Conservation (phyloP, 208 protist species). For the Phytomonas serpens region DNA sequence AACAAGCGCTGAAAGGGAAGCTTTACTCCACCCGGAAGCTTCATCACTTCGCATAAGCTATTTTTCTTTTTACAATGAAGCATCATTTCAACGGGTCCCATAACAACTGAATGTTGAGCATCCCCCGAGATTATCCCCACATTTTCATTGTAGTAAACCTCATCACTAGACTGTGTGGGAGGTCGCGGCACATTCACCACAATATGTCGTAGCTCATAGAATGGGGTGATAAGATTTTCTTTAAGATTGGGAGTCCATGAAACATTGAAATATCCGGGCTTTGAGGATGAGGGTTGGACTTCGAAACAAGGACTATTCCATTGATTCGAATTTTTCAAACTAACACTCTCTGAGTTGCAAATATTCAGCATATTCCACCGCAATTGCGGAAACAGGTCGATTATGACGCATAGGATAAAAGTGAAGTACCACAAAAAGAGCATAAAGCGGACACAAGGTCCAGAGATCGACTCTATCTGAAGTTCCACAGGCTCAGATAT, state of each 20-base stretch:
- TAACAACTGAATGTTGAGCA: not conserved
- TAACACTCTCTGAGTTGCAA: constrained; percentile 20
- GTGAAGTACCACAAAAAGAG: constrained; percentile 55
- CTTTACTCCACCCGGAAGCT: constrained; percentile 17
- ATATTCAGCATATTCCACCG: constrained; percentile 59
- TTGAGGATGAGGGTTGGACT: not conserved
- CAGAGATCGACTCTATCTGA: constrained; percentile 63
- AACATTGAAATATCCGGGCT: not conserved
- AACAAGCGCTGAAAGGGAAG: not conserved
- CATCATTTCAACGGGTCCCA: constrained; percentile 3
- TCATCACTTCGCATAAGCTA: constrained; percentile 17
- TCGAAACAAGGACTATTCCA: constrained; percentile 21
- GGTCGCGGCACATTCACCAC: not conserved
- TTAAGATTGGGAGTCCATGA: not conserved
- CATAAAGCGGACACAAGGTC: constrained; percentile 25
- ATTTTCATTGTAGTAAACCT: not conserved
- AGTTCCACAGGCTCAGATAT: constrained; percentile 62
- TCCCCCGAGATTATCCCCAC: not conserved
- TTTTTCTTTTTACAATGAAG: constrained; percentile 20
- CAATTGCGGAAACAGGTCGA: constrained; percentile 40
- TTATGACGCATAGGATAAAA: constrained; percentile 36
- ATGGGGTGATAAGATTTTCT: not conserved
- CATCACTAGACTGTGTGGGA: not conserved
- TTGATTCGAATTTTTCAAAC: not conserved
- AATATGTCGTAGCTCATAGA: not conserved